Evolutionary conservation across 2,329 filamentous ascomycete genomes (phyloP), one percentile per base, ranked within the genome.

Genomic region (Ophiostoma montium): DNA sequence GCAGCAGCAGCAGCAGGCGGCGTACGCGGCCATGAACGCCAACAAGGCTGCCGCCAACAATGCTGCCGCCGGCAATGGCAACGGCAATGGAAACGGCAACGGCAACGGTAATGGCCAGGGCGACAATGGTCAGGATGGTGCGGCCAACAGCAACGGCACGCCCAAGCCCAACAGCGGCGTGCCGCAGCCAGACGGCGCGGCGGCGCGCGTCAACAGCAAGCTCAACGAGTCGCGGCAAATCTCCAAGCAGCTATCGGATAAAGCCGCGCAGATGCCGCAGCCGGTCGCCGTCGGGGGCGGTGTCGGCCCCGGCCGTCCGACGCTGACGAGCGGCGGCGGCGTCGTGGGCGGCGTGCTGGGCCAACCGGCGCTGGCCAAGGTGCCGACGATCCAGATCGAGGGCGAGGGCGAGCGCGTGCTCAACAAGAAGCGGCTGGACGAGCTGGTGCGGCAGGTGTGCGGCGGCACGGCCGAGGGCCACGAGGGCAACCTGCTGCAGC

Each of bases 401-500:
- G 86, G 86, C 30, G 89, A 95, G 61, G 88, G 87, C 23, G 88
- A 95, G 59, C 82, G 89, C 39, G 84, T 98, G 1, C 71, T 98
- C n/a, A 94, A 84, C 68, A 95, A 95, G 76, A 94, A 94, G 69
- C 96, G 95, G 68, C 74, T 98, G 36, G 89, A 98, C 60, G 90
- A 95, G 62, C 74, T 98, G 35, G 89, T 96, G 9, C 80, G 89
- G 46, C 90, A 96, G 65, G 88, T 96, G 52, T 94, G 87, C 33
- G 89, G 89, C 48, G 84, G 83, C 10, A 81, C 79, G 23, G 76
- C 78, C 1, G 82, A 86, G 53, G 72, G 76, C n/a, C 75, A 78
- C 44, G 83, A 86, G 55, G 80, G 80, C 53, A 86, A 90, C 61
- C 76, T 82, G 35, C 69, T 96, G 56, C 86, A 86, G 27, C 86